Evolutionary conservation across 2,329 filamentous ascomycete genomes (phyloP).

Genomic region (Colletotrichum sp.): DNA sequence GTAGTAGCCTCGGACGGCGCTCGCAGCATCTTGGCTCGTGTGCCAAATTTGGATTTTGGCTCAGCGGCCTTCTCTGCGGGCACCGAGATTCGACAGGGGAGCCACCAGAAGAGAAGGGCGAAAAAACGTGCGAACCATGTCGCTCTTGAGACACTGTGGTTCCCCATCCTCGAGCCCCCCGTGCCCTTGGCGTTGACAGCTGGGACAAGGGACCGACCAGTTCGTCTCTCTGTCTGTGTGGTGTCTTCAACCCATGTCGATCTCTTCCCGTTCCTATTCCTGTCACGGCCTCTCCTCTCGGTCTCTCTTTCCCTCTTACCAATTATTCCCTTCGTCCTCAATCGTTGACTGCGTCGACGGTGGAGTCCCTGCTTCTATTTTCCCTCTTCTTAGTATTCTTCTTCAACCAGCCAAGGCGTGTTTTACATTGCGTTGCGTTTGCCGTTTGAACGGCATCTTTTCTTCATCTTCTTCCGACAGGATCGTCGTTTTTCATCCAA

Average conservation of each 20-base stretch:
- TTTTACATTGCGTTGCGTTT: slow-evolving; percentile 12
- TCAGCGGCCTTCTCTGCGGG: not conserved
- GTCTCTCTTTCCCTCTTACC: not conserved
- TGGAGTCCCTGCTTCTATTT: slow-evolving; percentile 11
- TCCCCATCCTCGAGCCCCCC: not conserved
- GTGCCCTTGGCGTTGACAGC: slow-evolving; percentile 17
- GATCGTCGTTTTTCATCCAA: slow-evolving; percentile 1
- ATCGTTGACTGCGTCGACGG: slow-evolving; percentile 14
- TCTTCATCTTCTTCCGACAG: not conserved
- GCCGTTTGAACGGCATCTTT: slow-evolving; percentile 8
- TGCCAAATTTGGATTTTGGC: slow-evolving; percentile 7
- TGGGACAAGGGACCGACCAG: not conserved
- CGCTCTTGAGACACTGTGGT: slow-evolving; percentile 15
- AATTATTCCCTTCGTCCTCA: slow-evolving; percentile 1
- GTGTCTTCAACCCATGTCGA: not conserved
- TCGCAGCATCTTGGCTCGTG: not conserved
- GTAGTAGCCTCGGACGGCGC: not conserved
- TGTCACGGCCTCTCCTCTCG: not conserved
- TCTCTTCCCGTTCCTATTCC: slow-evolving; percentile 14
- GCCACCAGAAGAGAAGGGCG: not conserved
- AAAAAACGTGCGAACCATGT: slow-evolving; percentile 15
- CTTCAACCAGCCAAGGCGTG: not conserved
- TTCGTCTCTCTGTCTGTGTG: slow-evolving; percentile 7
- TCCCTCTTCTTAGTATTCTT: not conserved
- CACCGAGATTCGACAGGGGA: not conserved